Conservation (phyloP, 139 green algal genomes). For the Trebouxia sp. region DNA sequence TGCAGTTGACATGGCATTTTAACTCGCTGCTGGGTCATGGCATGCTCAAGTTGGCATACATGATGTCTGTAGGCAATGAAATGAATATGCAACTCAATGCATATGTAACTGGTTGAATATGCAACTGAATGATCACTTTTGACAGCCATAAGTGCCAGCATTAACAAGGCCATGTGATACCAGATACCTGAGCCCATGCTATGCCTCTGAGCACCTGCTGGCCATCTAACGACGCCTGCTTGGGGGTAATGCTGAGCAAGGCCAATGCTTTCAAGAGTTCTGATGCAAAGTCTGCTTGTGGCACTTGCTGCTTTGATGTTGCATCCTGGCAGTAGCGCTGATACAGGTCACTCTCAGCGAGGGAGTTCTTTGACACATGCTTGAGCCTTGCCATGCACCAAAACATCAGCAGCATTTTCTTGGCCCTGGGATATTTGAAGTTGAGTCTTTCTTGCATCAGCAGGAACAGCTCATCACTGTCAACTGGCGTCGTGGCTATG, state of each 20-base stretch:
- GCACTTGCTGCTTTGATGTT: neutral
- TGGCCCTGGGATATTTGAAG: slow-evolving; percentile 7
- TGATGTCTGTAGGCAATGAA: no score
- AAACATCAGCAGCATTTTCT: neutral
- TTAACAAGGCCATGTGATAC: no score
- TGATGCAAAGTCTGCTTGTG: neutral
- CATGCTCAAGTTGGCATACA: no score
- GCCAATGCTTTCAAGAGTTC: neutral
- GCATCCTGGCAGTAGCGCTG: neutral
- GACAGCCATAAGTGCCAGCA: no score
- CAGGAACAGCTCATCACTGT: neutral
- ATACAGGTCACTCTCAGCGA: neutral
- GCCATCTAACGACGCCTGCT: neutral
- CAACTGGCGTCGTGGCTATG: neutral
- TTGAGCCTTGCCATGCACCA: neutral
- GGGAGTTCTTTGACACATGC: neutral
- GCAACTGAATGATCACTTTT: no score
- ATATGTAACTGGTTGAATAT: no score
- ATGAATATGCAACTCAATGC: no score
- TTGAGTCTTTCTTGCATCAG: neutral
- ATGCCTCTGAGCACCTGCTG: neutral
- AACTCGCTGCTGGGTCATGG: no score
- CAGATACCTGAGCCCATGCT: neutral
- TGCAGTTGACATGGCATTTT: no score
- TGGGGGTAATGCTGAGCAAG: neutral